phyloP scores from a whole-genome alignment of 2,329 filamentous ascomycete genomes.

The Metarhizium robertsii region DNA sequence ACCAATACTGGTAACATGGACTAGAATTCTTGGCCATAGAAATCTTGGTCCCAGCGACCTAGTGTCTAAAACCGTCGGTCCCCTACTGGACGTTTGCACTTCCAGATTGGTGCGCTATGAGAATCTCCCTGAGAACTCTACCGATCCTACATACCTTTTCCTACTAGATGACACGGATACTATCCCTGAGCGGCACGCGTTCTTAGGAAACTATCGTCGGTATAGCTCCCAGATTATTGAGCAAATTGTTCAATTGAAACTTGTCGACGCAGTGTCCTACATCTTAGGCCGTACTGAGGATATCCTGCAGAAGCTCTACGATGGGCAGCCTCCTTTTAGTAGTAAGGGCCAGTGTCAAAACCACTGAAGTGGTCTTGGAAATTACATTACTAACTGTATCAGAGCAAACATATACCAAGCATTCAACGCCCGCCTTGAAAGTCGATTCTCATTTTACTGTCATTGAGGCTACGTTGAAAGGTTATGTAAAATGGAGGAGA shows the following conservation, averaged over 20 bases:
- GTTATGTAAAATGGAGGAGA: conserved; percentile 69
- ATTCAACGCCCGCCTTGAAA: conserved; percentile 62
- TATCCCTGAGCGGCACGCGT: conserved; percentile 84
- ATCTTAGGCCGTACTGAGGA: conserved; percentile 73
- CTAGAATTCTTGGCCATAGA: conserved; percentile 65
- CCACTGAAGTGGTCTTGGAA: neutral
- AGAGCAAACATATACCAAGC: conserved; percentile 56
- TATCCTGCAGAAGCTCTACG: conserved; percentile 67
- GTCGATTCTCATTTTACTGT: conserved; percentile 87
- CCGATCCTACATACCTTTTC: conserved; percentile 71
- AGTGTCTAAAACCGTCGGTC: conserved; percentile 56
- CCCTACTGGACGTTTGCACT: conserved; percentile 74
- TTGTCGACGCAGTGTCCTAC: conserved; percentile 77
- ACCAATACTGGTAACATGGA: conserved; percentile 84
- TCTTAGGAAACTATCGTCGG: conserved; percentile 88
- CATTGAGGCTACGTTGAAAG: conserved; percentile 80
- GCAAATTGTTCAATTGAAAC: conserved; percentile 69
- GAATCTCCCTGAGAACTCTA: conserved; percentile 69
- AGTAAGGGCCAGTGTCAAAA: conserved; percentile 31
- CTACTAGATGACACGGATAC: conserved; percentile 93
- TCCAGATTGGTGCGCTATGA: conserved; percentile 82
- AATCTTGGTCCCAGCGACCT: conserved; percentile 56
- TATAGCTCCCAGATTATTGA: conserved; percentile 87
- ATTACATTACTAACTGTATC: conserved; percentile 3
- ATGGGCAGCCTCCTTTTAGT: conserved; percentile 56